Evolutionary conservation across 1,139 yeast genomes (phyloP), one percentile per base, ranked within the genome.

Genomic region (Candida sp.): DNA sequence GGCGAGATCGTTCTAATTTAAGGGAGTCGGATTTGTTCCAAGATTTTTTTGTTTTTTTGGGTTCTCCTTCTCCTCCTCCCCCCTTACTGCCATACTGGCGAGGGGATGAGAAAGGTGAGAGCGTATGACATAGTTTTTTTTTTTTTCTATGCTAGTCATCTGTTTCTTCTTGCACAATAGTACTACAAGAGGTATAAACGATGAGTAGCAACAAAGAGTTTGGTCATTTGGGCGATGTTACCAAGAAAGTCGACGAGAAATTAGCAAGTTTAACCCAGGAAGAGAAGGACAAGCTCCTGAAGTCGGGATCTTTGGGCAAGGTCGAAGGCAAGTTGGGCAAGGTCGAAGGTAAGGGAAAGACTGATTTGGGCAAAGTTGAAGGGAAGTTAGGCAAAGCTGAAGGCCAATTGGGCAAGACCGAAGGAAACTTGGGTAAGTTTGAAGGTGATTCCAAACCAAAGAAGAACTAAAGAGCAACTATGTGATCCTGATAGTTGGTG

Each of bases 191-290:
- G n/a, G 23, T 5, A 26, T 9, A 27, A 39, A 12, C 9, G 17
- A 53, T 53, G 56, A 53, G 54, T 43, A 50, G 47, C 9, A 49
- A 53, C n/a, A 49, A 54, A 45, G 57, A 54, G 42, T 56, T 56
- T 40, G 59, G 59, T 46, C 58, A 56, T 47, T 55, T 56, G 39
- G 59, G 59, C 37, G 58, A 56, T 33, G 41, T 56, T 9, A 44
- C 49, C 23, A 54, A 54, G 43, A 27, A 49, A 42, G 25, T 46
- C 28, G 44, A 48, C 46, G 46, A 26, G 26, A 31, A 38, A 42
- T 51, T 17, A 25, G 30, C 17, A 7, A 35, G 27, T 42, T 42
- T 33, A 28, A 28, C 42, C n/a, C 38, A 38, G 4, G 40, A 44
- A 26, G 47, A 31, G 7, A 45, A 33, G n/a, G 28, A 39, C 31